Base-by-base conservation (phyloP, 345 rosid genomes). In the Lepidium sativum region DNA sequence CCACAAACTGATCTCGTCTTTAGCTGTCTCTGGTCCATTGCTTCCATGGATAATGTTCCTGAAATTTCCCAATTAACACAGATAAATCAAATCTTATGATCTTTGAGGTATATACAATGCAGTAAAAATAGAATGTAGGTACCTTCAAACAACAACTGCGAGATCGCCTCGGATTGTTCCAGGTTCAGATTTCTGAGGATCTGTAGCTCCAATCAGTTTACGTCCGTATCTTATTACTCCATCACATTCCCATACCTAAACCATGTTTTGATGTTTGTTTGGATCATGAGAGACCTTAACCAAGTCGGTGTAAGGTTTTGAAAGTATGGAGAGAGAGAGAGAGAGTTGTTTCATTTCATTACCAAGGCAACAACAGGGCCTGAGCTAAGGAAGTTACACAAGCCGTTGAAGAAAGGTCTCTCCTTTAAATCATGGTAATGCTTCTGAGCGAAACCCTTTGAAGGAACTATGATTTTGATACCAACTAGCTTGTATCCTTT, bases 181-280 rank as follows among this genome's bases (percentile, higher is more conserved):
- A 2, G 97, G 91, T 62, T 89, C 95, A 9, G 97, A 89, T 78
- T 89, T 89, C 80, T 89, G 91, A 47, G 95, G 97, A 71, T 89
- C 97, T 14, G 97, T 86, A 10, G 97, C 95, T 69, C 95, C 94
- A 1, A 87, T 85, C 38, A 82, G 89, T 74, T 88, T 92, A 70
- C 98, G 73, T 15, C 96, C 96, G 17, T 92, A 92, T 58, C 71
- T 82, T 2, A 88, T 84, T 65, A 85, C 98, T 14, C 91, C 95
- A 65, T 92, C 96, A 51, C 98, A 96, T 81, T 92, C 98, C 98
- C 98, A 92, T 5, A 92, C 96, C 98, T 92, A 63, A 58, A 74
- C 21, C 31, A 47, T 2, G 41, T 59, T 4, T n/a, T 51, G 52
- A 7, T 15, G 0, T 0, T 18, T 42, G 2, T 15, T 18, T n/a